Conservation (phyloP, 176 grass and related monocot species). For the Paspalum notatum region DNA sequence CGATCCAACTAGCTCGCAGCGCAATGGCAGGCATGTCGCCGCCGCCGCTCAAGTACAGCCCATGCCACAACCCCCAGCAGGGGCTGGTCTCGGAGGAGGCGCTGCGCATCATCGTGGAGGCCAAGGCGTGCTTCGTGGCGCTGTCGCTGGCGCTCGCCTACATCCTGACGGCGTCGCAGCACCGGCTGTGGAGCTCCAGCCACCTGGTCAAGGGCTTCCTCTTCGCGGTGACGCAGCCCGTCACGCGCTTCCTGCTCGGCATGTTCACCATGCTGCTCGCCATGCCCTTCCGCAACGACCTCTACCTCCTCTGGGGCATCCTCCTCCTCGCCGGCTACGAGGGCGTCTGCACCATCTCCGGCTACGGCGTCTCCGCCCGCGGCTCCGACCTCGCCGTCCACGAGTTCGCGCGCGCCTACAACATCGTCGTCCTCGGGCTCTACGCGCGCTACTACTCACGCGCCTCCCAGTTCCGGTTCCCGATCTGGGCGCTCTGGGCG, state of each 20-base stretch:
- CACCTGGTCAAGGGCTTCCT: slow-evolving; percentile 38
- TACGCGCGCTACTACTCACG: slow-evolving; percentile 29
- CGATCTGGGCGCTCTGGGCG: slow-evolving; percentile 44
- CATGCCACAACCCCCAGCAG: not conserved
- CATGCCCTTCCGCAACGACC: slow-evolving; percentile 45
- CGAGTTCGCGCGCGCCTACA: slow-evolving; percentile 25
- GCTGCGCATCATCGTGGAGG: slow-evolving; percentile 37
- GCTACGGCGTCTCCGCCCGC: slow-evolving; percentile 38
- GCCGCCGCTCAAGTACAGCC: slow-evolving; percentile 13
- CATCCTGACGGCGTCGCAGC: slow-evolving; percentile 41
- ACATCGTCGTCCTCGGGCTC: slow-evolving; percentile 4
- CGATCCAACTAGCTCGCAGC: too few species aligned
- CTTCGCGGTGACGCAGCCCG: slow-evolving; percentile 33
- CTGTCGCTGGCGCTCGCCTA: slow-evolving; percentile 23
- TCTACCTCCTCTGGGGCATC: slow-evolving; percentile 43
- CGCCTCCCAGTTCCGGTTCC: not conserved
- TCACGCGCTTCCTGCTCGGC: slow-evolving; percentile 23
- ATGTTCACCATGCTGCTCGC: slow-evolving; percentile 42
- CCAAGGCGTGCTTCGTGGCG: slow-evolving; percentile 32
- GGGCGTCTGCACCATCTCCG: slow-evolving; percentile 36
- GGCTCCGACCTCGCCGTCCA: slow-evolving; percentile 39
- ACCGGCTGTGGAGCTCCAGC: slow-evolving; percentile 44
- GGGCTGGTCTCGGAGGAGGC: slow-evolving; percentile 27
- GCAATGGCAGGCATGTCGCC: slow-evolving; percentile 7
- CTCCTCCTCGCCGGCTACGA: slow-evolving; percentile 37